Base-by-base conservation (phyloP, 345 rosid genomes). In the Populus alba region DNA sequence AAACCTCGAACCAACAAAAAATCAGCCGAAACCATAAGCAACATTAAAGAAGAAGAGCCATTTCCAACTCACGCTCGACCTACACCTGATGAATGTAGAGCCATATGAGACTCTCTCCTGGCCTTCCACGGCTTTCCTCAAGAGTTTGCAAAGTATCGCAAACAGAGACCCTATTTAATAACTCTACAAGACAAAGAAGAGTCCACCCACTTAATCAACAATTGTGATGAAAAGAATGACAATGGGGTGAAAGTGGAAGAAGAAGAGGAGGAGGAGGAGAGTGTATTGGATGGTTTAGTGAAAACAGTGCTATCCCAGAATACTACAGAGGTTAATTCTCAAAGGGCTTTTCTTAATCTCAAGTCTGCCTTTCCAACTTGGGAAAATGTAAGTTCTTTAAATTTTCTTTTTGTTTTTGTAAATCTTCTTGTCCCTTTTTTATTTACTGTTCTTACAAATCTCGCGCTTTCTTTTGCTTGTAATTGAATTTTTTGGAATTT, bases 261-360 rank as follows among this genome's bases (percentile, higher is more conserved):
- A 17, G 45, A 39, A 0, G 37, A 33, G 0, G 35, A 33, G 22
- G 83, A 57, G 13, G 81, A 81, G 27, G 98, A 92, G 84, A 91
- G 85, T 68, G 97, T 95, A 73, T 85, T 95, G 76, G 97, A 93
- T 79, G 99, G 98, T 41, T 80, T 93, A 57, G 84, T 93, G 18
- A 92, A 91, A 81, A 88, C 89, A 8, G 85, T 93, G 75, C 87
- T 95, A 2, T 92, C 98, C 3, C 98, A 93, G 90, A 95, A 95
- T 80, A 95, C 95, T 5, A 89, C 90, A 38, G 96, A 93, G 83
- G 80, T 69, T 71, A 93, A 93, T 85, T 93, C 94, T 39, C 86
- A 57, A 73, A 89, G 86, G 82, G 99, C 98, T 76, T 95, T 95
- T 70, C 82, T 89, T 65, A 91, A 92, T 81, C 91, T 95, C 27